These are phyloP conservation scores for Echinosophora koreensis DNA, from an alignment of 306 rosid species.

Conservation along the genomic window DNA sequence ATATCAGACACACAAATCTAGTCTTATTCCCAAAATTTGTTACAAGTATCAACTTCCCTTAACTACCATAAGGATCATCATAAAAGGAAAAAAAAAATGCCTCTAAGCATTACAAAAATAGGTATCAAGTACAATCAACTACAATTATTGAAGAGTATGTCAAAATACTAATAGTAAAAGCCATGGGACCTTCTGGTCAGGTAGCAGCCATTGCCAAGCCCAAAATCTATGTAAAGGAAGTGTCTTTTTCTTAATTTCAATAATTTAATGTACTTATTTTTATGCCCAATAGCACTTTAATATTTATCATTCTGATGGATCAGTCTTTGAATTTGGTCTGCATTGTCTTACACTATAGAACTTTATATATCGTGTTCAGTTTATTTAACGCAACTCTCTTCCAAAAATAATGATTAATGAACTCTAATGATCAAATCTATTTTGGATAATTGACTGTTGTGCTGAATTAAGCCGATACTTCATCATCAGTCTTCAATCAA, in stretches of 20 bases:
- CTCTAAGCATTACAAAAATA: background rate
- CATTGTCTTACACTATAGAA: background rate
- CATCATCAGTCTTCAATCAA: constrained; percentile 16
- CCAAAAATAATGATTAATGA: background rate
- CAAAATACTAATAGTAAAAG: constrained; percentile 16
- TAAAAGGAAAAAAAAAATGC: background rate
- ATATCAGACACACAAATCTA: background rate
- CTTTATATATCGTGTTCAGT: background rate
- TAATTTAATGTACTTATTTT: background rate
- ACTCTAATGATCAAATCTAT: constrained; percentile 6
- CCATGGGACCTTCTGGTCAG: background rate
- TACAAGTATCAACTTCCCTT: background rate
- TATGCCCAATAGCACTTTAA: background rate
- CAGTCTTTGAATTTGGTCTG: background rate
- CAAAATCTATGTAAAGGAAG: background rate
- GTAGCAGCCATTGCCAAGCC: background rate
- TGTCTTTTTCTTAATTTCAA: background rate
- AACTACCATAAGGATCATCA: constrained; percentile 1
- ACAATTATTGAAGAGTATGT: background rate
- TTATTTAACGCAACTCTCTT: background rate
- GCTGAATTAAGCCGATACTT: constrained; percentile 13
- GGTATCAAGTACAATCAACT: background rate
- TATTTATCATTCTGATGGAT: constrained; percentile 15
- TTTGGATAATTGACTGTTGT: background rate
- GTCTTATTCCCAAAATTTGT: background rate